Conservation (phyloP, 768 basidiomycete species). For the Suillus subluteus region DNA sequence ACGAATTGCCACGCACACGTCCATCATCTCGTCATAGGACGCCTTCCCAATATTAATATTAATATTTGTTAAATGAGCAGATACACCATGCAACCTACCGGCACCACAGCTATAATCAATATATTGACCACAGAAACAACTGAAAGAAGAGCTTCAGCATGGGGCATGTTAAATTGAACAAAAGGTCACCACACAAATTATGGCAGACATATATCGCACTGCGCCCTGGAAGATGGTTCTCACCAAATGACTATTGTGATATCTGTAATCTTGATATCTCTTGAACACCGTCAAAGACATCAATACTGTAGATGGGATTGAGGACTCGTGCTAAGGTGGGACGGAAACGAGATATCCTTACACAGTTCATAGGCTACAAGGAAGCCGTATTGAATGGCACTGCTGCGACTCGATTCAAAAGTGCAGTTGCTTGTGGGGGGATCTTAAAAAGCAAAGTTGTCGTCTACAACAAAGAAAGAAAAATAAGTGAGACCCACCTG, state of each 20-base stretch:
- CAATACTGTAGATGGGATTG: background rate
- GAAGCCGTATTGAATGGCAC: conserved; percentile 1
- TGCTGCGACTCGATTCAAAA: background rate
- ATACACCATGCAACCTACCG: background rate
- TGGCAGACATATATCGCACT: conserved; percentile 3
- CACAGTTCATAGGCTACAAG: background rate
- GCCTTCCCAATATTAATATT: background rate
- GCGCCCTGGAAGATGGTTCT: background rate
- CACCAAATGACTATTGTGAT: background rate
- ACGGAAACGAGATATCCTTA: background rate
- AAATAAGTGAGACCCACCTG: background rate
- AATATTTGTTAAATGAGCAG: background rate
- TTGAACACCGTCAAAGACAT: conserved; percentile 4
- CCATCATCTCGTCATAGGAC: background rate
- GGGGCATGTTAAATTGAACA: background rate
- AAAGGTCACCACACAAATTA: background rate
- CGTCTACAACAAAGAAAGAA: background rate
- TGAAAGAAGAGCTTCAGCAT: background rate
- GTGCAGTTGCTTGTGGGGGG: conserved; percentile 2
- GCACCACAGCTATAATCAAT: background rate
- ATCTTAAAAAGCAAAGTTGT: background rate
- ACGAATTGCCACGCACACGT: background rate
- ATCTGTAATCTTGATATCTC: conserved; percentile 1
- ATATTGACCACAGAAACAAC: background rate
- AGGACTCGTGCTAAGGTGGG: too few species aligned